Percentiles rank a stretch among this genome's conserved stretches.
Conservation (phyloP, 805 yeast genomes). For the Hanseniaspora jakobsenii region DNA sequence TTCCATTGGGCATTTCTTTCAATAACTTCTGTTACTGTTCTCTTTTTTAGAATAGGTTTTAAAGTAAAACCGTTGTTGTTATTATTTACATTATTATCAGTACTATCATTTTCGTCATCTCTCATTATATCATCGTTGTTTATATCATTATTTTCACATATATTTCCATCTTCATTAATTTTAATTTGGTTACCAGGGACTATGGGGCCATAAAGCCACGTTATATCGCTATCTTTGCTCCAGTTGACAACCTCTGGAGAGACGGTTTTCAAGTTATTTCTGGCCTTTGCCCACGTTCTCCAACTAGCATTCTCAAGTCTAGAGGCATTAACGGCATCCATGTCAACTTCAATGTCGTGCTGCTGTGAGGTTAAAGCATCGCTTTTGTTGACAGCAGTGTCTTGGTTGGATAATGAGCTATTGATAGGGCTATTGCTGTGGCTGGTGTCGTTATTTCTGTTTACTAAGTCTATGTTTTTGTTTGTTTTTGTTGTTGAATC, state of each 20-base stretch:
- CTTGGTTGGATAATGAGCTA: background rate
- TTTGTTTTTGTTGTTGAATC: too few species aligned
- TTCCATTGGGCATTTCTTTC: constrained; percentile 31
- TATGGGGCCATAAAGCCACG: constrained; percentile 93
- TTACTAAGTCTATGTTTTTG: too few species aligned
- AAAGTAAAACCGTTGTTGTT: constrained; percentile 28
- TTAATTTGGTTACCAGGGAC: constrained; percentile 20
- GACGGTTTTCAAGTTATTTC: constrained; percentile 63
- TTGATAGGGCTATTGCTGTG: too few species aligned
- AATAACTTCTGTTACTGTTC: constrained; percentile 68
- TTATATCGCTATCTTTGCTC: constrained; percentile 93
- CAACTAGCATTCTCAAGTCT: constrained; percentile 83
- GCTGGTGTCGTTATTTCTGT: too few species aligned
- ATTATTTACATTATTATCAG: constrained; percentile 19
- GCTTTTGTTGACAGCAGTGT: background rate
- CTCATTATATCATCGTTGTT: constrained; percentile 28
- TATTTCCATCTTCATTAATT: constrained; percentile 17
- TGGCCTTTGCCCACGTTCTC: constrained; percentile 96
- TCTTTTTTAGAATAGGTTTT: constrained; percentile 80
- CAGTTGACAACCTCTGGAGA: constrained; percentile 88
- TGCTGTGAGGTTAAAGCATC: constrained; percentile 1
- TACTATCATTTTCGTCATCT: constrained; percentile 29
- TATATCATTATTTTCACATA: constrained; percentile 16
- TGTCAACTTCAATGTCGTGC: constrained; percentile 17
- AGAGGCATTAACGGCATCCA: constrained; percentile 69